A percentile compares a stretch with the other conserved stretches of the same genome.
phyloP scores from a whole-genome alignment of 495 filamentous ascomycete species.

The Cladorrhinum samala region DNA sequence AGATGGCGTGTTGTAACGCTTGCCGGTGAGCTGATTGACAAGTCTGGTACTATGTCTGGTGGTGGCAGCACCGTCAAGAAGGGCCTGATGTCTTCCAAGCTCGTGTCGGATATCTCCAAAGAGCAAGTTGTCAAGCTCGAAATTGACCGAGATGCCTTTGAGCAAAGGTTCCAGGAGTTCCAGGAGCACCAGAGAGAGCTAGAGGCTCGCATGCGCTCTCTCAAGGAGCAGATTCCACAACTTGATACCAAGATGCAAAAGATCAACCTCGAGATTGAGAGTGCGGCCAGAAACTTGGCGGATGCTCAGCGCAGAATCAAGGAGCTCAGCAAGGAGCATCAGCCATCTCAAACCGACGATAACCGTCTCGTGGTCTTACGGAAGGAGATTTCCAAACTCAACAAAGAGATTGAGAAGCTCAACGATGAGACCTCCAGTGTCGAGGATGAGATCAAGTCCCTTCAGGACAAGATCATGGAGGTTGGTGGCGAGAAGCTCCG shows the following conservation, averaged over 20 bases:
- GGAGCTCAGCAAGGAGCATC: conserved; percentile 73
- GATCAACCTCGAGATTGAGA: conserved; percentile 81
- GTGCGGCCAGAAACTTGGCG: conserved; percentile 71
- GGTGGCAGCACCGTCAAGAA: conserved; percentile 83
- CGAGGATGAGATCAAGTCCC: conserved; percentile 81
- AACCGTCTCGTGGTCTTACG: conserved; percentile 60
- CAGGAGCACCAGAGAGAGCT: conserved; percentile 73
- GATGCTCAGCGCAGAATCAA: conserved; percentile 78
- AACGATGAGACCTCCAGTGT: conserved; percentile 74
- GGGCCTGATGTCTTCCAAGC: conserved; percentile 93
- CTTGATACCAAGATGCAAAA: conserved; percentile 90
- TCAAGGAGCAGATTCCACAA: conserved; percentile 76
- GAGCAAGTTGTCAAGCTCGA: conserved; percentile 87
- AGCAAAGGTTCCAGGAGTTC: conserved; percentile 71
- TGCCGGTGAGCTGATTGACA: conserved; percentile 91
- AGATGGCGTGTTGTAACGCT: conserved; percentile 95
- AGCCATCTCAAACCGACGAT: conserved; percentile 73
- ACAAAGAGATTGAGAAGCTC: conserved; percentile 73
- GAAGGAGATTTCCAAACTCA: conserved; percentile 66
- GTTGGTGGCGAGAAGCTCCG: conserved; percentile 89
- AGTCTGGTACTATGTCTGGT: conserved; percentile 96
- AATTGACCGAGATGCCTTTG: conserved; percentile 74
- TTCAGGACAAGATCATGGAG: conserved; percentile 98
- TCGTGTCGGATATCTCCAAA: conserved; percentile 73
- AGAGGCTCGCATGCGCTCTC: conserved; percentile 61